A percentile compares a stretch with the other conserved stretches of the same genome.
Evolutionary conservation across 2,329 filamentous ascomycete genomes (phyloP).

Genomic region (Pestalotiopsis fici): DNA sequence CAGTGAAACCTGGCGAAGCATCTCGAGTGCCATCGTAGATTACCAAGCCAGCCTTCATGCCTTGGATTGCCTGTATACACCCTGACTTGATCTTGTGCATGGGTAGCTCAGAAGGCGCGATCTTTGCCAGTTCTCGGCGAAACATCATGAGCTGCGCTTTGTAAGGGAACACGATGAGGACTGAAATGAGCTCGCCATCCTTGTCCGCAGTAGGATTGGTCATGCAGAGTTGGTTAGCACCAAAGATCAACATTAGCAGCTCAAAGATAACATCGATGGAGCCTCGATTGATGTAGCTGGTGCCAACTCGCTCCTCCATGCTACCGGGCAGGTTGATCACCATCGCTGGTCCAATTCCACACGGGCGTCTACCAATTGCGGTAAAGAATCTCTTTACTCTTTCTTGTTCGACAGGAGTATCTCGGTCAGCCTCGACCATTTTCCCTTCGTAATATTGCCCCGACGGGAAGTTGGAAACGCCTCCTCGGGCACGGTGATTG

Average conservation of each 20-base stretch:
- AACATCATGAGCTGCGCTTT: constrained; percentile 66
- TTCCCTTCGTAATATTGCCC: not conserved
- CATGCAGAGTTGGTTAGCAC: not conserved
- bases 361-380: not conserved
- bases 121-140: constrained; percentile 63
- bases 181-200: not conserved
- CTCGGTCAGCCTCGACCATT: not conserved
- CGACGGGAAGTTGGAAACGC: not conserved
- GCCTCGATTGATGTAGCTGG: not conserved
- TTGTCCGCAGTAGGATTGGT: not conserved
- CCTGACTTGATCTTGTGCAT: not conserved
- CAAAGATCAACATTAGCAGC: not conserved
- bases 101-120: constrained; percentile 72
- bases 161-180: not conserved
- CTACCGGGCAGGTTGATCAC: not conserved
- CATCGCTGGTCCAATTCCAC: not conserved
- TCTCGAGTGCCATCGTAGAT: not conserved
- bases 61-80: not conserved
- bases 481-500: not conserved
- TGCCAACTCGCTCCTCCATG: not conserved
- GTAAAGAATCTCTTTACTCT: not conserved
- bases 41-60: not conserved
- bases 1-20: not conserved
- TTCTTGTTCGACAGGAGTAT: not conserved
- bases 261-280: not conserved